Evolutionary conservation across 2,329 filamentous ascomycete species (phyloP).

Genomic region (Laburnicola sp.): DNA sequence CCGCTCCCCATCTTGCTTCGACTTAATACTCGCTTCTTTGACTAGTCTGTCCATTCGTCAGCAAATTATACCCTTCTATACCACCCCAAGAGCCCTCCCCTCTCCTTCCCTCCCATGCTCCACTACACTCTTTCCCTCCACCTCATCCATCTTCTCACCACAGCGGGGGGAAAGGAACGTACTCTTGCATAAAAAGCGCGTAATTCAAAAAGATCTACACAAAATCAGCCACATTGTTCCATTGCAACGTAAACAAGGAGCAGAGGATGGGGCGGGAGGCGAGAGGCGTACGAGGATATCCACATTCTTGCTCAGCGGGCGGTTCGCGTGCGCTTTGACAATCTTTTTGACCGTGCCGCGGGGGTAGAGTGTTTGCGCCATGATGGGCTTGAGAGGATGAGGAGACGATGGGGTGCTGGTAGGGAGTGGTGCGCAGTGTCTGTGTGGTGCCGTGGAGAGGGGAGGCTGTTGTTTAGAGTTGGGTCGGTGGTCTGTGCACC

Average conservation of each 20-base stretch:
- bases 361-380: slow-evolving; percentile 74
- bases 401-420: background rate
- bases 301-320: slow-evolving; percentile 78
- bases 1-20: slow-evolving; percentile 73
- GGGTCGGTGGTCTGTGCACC: background rate
- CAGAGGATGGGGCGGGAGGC: background rate
- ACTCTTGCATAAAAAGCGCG: slow-evolving; percentile 75
- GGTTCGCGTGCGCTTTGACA: slow-evolving; percentile 82
- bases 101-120: background rate
- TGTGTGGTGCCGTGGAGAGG: too few relatives aligned
- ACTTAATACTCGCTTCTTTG: slow-evolving; percentile 76
- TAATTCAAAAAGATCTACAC: slow-evolving; percentile 81
- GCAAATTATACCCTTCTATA: background rate
- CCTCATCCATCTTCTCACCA: slow-evolving; percentile 4
- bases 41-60: slow-evolving; percentile 61
- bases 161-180: slow-evolving; percentile 27
- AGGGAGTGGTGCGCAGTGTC: too few relatives aligned
- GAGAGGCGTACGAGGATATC: slow-evolving; percentile 71
- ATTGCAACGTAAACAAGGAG: background rate
- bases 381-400: slow-evolving; percentile 50
- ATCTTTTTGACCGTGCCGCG: slow-evolving; percentile 85
- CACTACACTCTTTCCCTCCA: background rate
- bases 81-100: background rate
- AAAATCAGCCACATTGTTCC: too few relatives aligned
- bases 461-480: background rate